Evolutionary conservation across 2,329 filamentous ascomycete genomes (phyloP).

Genomic region (Annulohypoxylon truncatum): DNA sequence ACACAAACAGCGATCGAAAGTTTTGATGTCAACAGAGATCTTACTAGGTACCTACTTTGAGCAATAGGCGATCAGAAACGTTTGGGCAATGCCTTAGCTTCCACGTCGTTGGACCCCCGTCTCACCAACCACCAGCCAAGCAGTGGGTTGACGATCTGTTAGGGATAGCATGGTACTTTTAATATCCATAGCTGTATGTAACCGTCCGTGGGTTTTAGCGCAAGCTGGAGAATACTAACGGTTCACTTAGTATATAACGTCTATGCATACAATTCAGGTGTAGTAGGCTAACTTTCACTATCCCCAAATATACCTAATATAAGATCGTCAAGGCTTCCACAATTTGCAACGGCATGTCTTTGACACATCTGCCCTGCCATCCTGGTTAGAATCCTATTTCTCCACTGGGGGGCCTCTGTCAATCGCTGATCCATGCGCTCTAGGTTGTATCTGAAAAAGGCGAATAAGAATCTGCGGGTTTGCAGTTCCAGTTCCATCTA

Average conservation of each 20-base stretch:
- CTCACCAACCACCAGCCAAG: conserved; percentile 1
- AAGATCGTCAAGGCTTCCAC: conserved; percentile 29
- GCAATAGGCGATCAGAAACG: conserved; percentile 7
- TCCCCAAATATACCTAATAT: background rate
- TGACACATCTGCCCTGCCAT: conserved; percentile 18
- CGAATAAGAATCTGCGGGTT: conserved; percentile 4
- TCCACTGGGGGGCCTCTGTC: conserved; percentile 23
- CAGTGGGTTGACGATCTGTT: background rate
- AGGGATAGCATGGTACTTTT: conserved; percentile 7
- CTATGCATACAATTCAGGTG: background rate
- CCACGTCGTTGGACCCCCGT: background rate
- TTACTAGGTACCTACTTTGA: background rate
- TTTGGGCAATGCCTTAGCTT: background rate
- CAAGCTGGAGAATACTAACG: no score
- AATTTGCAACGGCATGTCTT: conserved; percentile 18
- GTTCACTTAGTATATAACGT: background rate
- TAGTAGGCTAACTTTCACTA: background rate
- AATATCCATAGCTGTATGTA: background rate
- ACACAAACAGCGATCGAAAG: background rate
- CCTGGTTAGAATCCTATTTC: conserved; percentile 28
- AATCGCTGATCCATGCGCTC: conserved; percentile 17
- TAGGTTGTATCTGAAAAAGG: background rate
- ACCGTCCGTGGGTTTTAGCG: background rate
- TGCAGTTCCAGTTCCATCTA: background rate
- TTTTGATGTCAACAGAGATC: conserved; percentile 5